Evolutionary conservation across 2,329 filamentous ascomycete genomes (phyloP).

Genomic region (Colletotrichum musicola): DNA sequence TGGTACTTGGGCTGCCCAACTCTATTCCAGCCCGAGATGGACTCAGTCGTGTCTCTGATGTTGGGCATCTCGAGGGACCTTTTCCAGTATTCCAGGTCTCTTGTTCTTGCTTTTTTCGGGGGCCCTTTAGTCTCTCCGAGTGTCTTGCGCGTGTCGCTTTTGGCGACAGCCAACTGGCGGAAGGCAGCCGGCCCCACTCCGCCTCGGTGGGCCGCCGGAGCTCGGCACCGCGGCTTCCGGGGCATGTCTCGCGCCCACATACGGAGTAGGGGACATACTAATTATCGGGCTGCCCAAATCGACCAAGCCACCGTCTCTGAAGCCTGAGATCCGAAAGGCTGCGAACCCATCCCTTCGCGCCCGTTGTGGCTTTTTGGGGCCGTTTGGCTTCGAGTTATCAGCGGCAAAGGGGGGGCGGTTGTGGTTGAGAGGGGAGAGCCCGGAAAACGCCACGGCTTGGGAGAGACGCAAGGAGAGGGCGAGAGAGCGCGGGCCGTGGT

Average conservation of each 20-base stretch:
- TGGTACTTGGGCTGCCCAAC: neutral
- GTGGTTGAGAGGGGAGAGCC: neutral
- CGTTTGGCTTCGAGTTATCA: neutral
- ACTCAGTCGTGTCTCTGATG: neutral
- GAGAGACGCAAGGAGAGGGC: neutral
- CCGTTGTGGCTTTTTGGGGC: constrained; percentile 6
- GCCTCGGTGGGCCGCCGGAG: too few species aligned
- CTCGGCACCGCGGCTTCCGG: neutral
- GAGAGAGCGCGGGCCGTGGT: neutral
- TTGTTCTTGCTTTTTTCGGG: neutral
- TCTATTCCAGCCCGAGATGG: neutral
- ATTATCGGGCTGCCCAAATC: neutral
- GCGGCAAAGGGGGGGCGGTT: neutral
- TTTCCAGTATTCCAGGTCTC: neutral
- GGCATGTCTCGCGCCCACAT: neutral
- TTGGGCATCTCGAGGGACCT: neutral
- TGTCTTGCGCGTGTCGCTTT: too few species aligned
- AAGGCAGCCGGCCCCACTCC: too few species aligned
- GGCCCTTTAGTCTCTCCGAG: neutral
- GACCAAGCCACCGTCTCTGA: neutral
- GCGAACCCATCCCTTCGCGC: neutral
- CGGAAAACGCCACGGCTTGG: neutral
- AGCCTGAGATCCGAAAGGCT: neutral
- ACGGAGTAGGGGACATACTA: neutral
- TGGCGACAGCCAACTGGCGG: too few species aligned